Evolutionary conservation across 345 rosid genomes (phyloP), one percentile per base, ranked within the genome.

Genomic region (Syzygium aqueum): DNA sequence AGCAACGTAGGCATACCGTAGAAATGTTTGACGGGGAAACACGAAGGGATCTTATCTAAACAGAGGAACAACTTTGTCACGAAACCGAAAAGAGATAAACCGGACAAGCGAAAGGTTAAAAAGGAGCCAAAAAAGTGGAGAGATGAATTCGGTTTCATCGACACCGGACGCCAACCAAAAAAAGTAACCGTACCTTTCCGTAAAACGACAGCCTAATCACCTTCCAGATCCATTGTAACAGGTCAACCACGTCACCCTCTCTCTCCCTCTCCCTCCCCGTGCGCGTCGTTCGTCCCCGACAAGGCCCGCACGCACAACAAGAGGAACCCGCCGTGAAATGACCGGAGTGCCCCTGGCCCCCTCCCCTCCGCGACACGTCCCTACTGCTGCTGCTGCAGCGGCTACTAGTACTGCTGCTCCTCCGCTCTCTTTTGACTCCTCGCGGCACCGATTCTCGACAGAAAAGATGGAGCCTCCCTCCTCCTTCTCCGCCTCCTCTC

Each of bases 271-370:
- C 84, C 19, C 21, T 22, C 19, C 21, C 10, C 25, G 46, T 33
- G 84, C 30, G 53, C 21, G 67, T 11, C 85, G 56, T 15, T 15
- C 53, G 53, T 84, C 61, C 57, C 85, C 11, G 61, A 84, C 85
- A 37, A 33, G 49, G 27, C 37, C 82, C 80, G 82, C 80, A 67
- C 80, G 80, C 82, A 73, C 63, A 7, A 52, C 27, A 27, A 5
- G 65, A 59, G 12, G 33, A 40, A 46, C 59, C 49, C 49, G 25
- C 21, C 43, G 2, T 3, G 82, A 88, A 85, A 88, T 88, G 51
- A 88, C 89, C 40, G 46, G 19, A 85, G 27, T 86, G 51, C 89
- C 89, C 78, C 87, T 85, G 28, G 46, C 7, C 46, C 46, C 46
- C 43, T 27, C 63, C 54, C 13, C 78, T 19, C 43, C 25, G 57